Conservation (phyloP, 495 filamentous ascomycete genomes). For the Penicillium lividum region DNA sequence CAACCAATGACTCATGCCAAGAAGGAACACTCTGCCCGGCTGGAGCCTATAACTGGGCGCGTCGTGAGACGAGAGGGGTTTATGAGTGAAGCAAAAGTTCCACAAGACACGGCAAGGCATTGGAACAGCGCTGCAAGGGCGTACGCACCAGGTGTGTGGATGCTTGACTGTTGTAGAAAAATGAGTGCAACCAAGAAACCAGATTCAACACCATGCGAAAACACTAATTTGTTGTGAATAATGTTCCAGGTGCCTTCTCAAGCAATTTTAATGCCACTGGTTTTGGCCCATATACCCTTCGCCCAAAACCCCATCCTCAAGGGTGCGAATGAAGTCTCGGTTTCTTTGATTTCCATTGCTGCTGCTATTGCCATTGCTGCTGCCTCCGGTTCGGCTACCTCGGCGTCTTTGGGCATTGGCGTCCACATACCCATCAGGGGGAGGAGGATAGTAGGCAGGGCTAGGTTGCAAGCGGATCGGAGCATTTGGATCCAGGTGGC, state of each 20-base stretch:
- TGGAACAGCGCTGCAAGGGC: constrained; percentile 8
- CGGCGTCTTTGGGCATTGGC: constrained; percentile 66
- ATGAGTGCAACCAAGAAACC: constrained; percentile 1
- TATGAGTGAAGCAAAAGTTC: constrained; percentile 18
- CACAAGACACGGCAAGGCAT: constrained; percentile 11
- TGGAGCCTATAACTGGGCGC: constrained; percentile 7
- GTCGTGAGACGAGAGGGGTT: constrained; percentile 9
- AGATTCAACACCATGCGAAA: constrained; percentile 7
- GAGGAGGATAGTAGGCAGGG: constrained; percentile 96
- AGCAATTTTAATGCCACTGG: constrained; percentile 58
- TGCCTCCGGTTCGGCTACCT: constrained; percentile 65
- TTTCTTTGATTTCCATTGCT: constrained; percentile 56
- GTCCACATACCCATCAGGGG: constrained; percentile 80
- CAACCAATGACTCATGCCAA: constrained; percentile 16
- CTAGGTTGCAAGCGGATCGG: constrained; percentile 94
- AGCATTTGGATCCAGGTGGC: constrained; percentile 91
- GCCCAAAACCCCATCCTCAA: constrained; percentile 89
- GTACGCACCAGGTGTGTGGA: constrained; percentile 17
- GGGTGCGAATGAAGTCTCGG: constrained; percentile 86
- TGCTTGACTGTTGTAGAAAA: constrained; percentile 5
- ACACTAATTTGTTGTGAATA: not conserved
- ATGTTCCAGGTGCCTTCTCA: not conserved
- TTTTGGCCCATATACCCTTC: constrained; percentile 72
- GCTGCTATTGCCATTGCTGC: not conserved
- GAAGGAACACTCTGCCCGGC: constrained; percentile 3